A percentile compares a stretch with the other conserved stretches of the same genome.
Evolutionary conservation across 1,139 yeast species (phyloP).

Genomic region (Dujonia santamariae): DNA sequence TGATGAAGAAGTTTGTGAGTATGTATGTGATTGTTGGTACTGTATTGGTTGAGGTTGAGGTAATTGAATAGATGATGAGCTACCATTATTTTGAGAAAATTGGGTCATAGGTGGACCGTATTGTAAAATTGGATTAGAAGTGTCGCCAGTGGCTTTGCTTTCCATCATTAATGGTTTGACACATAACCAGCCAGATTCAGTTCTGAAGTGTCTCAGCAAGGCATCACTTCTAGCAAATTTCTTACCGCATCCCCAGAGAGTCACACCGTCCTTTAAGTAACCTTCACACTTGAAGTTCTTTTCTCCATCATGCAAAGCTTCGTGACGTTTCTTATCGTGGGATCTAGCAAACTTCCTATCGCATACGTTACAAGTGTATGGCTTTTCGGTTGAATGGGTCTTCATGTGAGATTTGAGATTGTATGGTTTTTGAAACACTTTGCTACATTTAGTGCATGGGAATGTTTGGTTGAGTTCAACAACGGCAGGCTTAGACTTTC

Average conservation of each 20-base stretch:
- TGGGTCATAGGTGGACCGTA: no score
- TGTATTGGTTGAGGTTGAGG: no score
- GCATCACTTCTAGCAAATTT: slow-evolving; percentile 59
- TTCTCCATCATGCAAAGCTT: slow-evolving; percentile 50
- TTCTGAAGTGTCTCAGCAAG: slow-evolving; percentile 53
- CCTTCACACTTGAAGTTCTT: slow-evolving; percentile 59
- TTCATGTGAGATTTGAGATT: slow-evolving; percentile 55
- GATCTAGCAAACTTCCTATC: slow-evolving; percentile 52
- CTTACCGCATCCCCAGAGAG: slow-evolving; percentile 61
- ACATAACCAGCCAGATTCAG: slow-evolving; percentile 59
- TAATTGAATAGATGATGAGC: no score
- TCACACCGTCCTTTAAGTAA: slow-evolving; percentile 44
- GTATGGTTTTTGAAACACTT: slow-evolving; percentile 52
- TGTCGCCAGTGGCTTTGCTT: slow-evolving; percentile 1
- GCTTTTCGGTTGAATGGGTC: slow-evolving; percentile 56
- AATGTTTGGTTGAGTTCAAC: slow-evolving; percentile 15
- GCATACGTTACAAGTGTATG: slow-evolving; percentile 49
- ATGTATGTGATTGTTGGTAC: no score
- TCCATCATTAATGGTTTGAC: slow-evolving; percentile 49
- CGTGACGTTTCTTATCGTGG: slow-evolving; percentile 58
- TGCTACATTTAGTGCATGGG: slow-evolving; percentile 47
- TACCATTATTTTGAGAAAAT: no score
- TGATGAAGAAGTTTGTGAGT: no score
- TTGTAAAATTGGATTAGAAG: slow-evolving; percentile 1
- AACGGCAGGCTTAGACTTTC: slow-evolving; percentile 17